phyloP scores from a whole-genome alignment of 1,139 yeast species.

The Arxiozyma heterogenica region DNA sequence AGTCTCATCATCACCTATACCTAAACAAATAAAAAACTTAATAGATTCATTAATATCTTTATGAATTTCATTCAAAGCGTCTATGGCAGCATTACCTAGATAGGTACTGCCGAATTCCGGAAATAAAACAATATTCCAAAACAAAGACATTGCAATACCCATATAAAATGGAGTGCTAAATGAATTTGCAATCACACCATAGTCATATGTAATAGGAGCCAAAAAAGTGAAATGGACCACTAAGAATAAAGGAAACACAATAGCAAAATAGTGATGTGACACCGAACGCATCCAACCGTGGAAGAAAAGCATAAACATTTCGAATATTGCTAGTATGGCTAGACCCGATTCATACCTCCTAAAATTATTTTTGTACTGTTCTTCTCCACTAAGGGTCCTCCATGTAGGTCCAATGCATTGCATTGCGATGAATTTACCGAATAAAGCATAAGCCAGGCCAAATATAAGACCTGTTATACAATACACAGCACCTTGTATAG shows the following conservation, averaged over 20 bases:
- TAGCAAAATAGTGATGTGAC: constrained; percentile 38
- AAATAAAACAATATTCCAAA: constrained; percentile 36
- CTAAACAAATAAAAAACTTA: constrained; percentile 32
- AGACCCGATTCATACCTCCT: constrained; percentile 33
- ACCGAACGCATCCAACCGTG: constrained; percentile 44
- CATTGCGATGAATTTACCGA: constrained; percentile 37
- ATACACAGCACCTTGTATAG: constrained; percentile 36
- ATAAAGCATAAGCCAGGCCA: constrained; percentile 37
- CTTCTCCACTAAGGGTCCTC: constrained; percentile 21
- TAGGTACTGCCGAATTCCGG: constrained; percentile 46
- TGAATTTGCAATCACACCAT: constrained; percentile 30
- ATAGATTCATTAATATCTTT: constrained; percentile 34
- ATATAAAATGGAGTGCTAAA: constrained; percentile 38
- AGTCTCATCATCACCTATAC: constrained; percentile 8
- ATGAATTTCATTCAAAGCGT: constrained; percentile 35
- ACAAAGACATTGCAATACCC: constrained; percentile 37
- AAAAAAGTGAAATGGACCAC: constrained; percentile 42
- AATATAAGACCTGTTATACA: constrained; percentile 35
- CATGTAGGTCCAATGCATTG: constrained; percentile 29
- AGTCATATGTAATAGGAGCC: constrained; percentile 27
- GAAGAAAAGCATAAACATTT: constrained; percentile 37
- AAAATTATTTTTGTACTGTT: constrained; percentile 27
- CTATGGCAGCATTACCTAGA: constrained; percentile 37
- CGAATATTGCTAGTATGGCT: constrained; percentile 38
- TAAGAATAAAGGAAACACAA: constrained; percentile 39